phyloP scores from a whole-genome alignment of 2,329 filamentous ascomycete species.

The Botrytis galanthina region DNA sequence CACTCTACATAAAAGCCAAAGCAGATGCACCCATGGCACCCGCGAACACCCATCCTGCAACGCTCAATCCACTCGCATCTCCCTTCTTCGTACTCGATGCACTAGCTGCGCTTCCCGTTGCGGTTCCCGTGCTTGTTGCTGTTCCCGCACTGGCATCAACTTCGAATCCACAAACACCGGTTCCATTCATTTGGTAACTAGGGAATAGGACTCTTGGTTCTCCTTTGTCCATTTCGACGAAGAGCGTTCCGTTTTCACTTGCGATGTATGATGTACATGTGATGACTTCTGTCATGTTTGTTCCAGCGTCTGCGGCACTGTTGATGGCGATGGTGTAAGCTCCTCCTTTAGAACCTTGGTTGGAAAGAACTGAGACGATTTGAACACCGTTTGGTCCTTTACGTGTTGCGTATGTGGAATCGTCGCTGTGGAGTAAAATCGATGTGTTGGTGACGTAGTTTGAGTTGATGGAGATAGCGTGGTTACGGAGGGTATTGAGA shows the following conservation, averaged over 20 bases:
- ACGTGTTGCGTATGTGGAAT: constrained; percentile 21
- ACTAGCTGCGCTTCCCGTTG: not conserved
- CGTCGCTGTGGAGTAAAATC: constrained; percentile 22
- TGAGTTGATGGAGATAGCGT: constrained; percentile 20
- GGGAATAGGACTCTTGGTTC: constrained; percentile 16
- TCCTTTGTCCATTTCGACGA: constrained; percentile 7
- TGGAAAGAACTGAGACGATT: constrained; percentile 40
- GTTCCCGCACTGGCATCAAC: not conserved
- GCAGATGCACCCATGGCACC: not conserved
- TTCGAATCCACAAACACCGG: not conserved
- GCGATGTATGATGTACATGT: constrained; percentile 18
- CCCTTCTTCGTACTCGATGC: constrained; percentile 5
- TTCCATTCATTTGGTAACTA: constrained; percentile 2
- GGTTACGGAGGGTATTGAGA: constrained; percentile 26
- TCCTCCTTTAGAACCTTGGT: constrained; percentile 36
- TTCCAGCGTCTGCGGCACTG: constrained; percentile 19
- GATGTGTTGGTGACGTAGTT: constrained; percentile 23
- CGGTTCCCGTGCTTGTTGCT: not conserved
- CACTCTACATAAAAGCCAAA: not conserved
- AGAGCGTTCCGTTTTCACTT: constrained; percentile 7
- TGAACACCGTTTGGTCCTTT: constrained; percentile 26
- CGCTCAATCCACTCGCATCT: not conserved
- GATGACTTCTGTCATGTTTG: constrained; percentile 23
- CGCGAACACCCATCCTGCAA: not conserved
- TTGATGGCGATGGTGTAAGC: constrained; percentile 14